Conservation (phyloP, 495 filamentous ascomycete species). For the Letharia columbiana region DNA sequence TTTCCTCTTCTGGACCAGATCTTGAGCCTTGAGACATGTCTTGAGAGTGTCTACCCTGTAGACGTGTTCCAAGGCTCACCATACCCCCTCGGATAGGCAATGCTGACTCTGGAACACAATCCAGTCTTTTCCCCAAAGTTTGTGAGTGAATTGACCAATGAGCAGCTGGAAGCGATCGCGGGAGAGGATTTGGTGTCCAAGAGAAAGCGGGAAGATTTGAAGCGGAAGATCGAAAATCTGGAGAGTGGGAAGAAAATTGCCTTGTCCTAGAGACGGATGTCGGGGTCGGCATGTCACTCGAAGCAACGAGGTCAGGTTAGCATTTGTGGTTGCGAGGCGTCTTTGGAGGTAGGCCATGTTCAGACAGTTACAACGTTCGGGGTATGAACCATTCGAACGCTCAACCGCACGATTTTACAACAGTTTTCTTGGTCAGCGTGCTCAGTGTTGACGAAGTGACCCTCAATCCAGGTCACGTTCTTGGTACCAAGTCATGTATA, state of each 20-base stretch:
- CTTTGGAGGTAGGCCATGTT: neutral
- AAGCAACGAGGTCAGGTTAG: neutral
- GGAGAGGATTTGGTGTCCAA: slow-evolving; percentile 35
- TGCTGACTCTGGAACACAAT: too few species aligned
- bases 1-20: too few species aligned
- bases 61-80: too few species aligned
- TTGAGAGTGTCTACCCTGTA: too few species aligned
- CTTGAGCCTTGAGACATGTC: too few species aligned
- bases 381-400: neutral
- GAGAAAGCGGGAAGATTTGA: slow-evolving; percentile 31
- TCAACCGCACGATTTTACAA: neutral
- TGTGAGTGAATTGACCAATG: slow-evolving; percentile 31
- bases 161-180: slow-evolving; percentile 38
- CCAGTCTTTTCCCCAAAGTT: slow-evolving; percentile 30
- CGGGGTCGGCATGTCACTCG: neutral
- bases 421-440: neutral
- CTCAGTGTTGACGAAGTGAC: neutral
- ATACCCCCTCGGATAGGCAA: too few species aligned
- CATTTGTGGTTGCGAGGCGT: neutral
- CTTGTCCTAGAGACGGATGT: neutral
- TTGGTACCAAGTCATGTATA: neutral
- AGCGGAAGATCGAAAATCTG: slow-evolving; percentile 36
- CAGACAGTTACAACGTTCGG: neutral
- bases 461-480: neutral
- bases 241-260: slow-evolving; percentile 31